phyloP scores from a whole-genome alignment of 139 green algal genomes.

The Tetradesmus lagerheimii region DNA sequence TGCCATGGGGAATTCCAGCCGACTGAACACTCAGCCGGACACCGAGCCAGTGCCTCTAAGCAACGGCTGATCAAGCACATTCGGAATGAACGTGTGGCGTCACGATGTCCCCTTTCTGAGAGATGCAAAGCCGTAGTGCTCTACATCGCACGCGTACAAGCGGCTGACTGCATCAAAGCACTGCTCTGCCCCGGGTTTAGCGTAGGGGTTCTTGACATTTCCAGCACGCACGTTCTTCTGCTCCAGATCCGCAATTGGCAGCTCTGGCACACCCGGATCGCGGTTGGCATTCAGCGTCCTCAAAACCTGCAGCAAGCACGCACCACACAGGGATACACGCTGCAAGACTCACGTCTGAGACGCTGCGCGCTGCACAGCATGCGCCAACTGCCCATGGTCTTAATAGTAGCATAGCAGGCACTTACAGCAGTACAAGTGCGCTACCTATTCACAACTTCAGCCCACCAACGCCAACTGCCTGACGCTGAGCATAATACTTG shows the following conservation, averaged over 20 bases:
- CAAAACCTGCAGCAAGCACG: neutral
- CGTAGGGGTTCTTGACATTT: conserved; percentile 29
- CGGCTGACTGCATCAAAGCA: conserved; percentile 45
- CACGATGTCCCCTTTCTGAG: neutral
- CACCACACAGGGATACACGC: too few relatives aligned
- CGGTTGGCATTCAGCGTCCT: conserved; percentile 14
- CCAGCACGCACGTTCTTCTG: conserved; percentile 41
- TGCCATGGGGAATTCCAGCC: too few relatives aligned
- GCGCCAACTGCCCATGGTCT: neutral
- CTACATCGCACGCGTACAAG: conserved; percentile 43
- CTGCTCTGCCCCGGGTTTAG: neutral
- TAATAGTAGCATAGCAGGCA: neutral
- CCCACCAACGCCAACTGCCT: too few relatives aligned
- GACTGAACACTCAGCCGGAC: too few relatives aligned
- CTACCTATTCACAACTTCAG: too few relatives aligned
- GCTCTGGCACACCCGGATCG: neutral
- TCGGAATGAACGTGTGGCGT: too few relatives aligned
- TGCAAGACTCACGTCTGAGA: too few relatives aligned
- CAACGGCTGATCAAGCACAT: too few relatives aligned
- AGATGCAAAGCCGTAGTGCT: conserved; percentile 22
- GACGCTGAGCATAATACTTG: too few relatives aligned
- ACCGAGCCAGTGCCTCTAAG: too few relatives aligned
- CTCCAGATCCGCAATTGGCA: conserved; percentile 1
- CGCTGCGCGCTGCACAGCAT: too few relatives aligned
- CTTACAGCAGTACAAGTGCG: too few relatives aligned